These are phyloP conservation scores for Cryptococcus deneoformans DNA, from an alignment of 1,284 basidiomycete species.

Conservation along the genomic window DNA sequence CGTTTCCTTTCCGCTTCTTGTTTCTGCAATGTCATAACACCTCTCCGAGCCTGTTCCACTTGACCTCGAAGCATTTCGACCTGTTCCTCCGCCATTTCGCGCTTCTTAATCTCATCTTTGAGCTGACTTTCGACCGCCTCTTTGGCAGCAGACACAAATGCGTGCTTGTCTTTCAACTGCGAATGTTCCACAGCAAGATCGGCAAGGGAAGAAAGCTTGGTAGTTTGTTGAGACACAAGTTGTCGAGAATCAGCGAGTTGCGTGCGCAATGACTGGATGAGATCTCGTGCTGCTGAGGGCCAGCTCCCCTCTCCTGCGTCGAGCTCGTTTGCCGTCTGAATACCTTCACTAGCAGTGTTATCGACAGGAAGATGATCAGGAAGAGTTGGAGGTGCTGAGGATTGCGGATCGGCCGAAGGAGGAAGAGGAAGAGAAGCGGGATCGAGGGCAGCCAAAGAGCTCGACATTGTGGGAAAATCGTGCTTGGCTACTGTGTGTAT, in stretches of 20 bases:
- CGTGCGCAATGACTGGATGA: conserved; percentile 22
- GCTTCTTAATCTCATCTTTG: conserved; percentile 58
- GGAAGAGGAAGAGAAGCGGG: conserved; percentile 13
- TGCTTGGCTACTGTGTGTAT: too few relatives aligned
- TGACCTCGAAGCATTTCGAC: conserved; percentile 75
- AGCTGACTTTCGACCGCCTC: conserved; percentile 60
- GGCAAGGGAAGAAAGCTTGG: conserved; percentile 22
- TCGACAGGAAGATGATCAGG: background rate
- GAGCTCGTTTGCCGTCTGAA: too few relatives aligned
- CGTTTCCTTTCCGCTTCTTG: conserved; percentile 65
- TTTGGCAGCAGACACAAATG: conserved; percentile 39
- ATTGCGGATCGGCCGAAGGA: conserved; percentile 7
- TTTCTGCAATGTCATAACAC: conserved; percentile 80
- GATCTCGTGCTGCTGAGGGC: conserved; percentile 4
- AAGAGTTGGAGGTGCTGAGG: background rate
- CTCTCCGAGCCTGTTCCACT: conserved; percentile 86
- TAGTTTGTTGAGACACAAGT: conserved; percentile 22
- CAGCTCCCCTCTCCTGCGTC: background rate
- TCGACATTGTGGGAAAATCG: background rate
- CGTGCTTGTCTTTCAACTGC: conserved; percentile 40
- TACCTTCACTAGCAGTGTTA: too few relatives aligned
- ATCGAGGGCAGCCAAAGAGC: background rate
- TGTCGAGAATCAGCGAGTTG: conserved; percentile 27
- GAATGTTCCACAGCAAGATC: conserved; percentile 38
- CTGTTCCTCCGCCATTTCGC: conserved; percentile 73